Evolutionary conservation across 2,329 filamentous ascomycete species (phyloP).

Genomic region (Cladosporium halotolerans): DNA sequence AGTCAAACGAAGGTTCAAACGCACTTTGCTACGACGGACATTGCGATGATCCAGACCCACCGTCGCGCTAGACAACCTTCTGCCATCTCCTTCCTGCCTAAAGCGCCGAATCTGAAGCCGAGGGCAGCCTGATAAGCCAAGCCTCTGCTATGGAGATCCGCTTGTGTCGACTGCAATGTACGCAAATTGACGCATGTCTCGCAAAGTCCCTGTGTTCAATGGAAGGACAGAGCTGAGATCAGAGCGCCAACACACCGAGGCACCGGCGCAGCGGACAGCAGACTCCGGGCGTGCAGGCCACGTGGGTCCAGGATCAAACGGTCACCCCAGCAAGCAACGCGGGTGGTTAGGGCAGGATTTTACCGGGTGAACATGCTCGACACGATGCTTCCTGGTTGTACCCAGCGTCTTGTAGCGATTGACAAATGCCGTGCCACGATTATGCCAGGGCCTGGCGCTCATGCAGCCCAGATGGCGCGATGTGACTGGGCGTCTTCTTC

Average conservation of each 20-base stretch:
- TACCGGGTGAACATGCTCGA: too few relatives aligned
- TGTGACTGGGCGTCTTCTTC: background rate
- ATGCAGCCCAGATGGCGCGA: constrained; percentile 5
- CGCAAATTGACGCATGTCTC: background rate
- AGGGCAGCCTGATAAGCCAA: background rate
- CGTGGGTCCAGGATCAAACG: constrained; percentile 10
- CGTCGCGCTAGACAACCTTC: background rate
- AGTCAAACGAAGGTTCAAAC: constrained; percentile 10
- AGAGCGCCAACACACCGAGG: background rate
- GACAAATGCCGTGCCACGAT: too few relatives aligned
- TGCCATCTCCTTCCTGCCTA: background rate
- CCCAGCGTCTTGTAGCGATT: too few relatives aligned
- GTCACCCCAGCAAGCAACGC: background rate
- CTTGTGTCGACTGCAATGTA: too few relatives aligned
- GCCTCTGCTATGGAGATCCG: background rate
- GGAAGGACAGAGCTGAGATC: background rate
- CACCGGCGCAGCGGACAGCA: constrained; percentile 3
- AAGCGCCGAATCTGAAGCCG: constrained; percentile 4
- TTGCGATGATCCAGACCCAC: constrained; percentile 11
- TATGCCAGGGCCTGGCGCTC: background rate
- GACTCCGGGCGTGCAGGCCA: constrained; percentile 11
- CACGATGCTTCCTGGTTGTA: too few relatives aligned
- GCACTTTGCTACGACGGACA: constrained; percentile 5
- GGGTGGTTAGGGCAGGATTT: too few relatives aligned
- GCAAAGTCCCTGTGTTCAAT: background rate